Evolutionary conservation across 1,284 basidiomycete species (phyloP).

Genomic region (Schizophyllum amplum): DNA sequence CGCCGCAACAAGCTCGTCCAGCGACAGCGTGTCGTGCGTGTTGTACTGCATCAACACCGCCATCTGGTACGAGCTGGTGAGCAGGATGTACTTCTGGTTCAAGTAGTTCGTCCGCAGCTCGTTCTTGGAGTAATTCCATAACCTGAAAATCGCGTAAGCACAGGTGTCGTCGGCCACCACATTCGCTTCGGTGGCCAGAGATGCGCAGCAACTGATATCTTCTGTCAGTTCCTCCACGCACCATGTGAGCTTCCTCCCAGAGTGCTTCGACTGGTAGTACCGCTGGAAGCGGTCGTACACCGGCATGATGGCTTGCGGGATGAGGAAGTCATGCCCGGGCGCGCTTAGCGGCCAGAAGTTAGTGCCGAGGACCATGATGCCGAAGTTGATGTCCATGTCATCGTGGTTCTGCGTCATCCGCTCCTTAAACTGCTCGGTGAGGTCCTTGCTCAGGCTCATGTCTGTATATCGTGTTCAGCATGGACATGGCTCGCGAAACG

Average conservation of each 20-base stretch:
- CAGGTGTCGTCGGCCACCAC: too few relatives aligned
- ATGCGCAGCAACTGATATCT: too few relatives aligned
- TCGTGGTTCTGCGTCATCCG: conserved; percentile 82
- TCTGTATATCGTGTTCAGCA: conserved; percentile 39
- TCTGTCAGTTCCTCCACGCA: too few relatives aligned
- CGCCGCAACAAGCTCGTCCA: conserved; percentile 76
- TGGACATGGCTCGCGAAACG: too few relatives aligned
- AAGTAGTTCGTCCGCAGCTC: conserved; percentile 92
- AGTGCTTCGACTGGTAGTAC: conserved; percentile 93
- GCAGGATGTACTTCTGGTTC: conserved; percentile 92
- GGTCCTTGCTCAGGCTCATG: conserved; percentile 92
- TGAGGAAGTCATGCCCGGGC: conserved; percentile 78
- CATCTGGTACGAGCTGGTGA: conserved; percentile 95
- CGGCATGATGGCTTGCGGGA: conserved; percentile 81
- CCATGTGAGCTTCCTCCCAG: conserved; percentile 94
- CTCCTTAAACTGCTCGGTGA: conserved; percentile 96
- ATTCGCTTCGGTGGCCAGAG: too few relatives aligned
- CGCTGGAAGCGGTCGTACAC: conserved; percentile 90
- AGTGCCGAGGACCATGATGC: conserved; percentile 89
- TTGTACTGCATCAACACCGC: conserved; percentile 95
- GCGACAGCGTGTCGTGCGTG: conserved; percentile 75
- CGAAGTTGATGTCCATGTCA: conserved; percentile 86
- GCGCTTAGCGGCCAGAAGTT: conserved; percentile 95
- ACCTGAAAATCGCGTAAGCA: conserved; percentile 9
- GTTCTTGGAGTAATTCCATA: conserved; percentile 98